Evolutionary conservation across 1,284 basidiomycete species (phyloP), one percentile per base, ranked within the genome.

Genomic region (Ceratobasidium sp.): DNA sequence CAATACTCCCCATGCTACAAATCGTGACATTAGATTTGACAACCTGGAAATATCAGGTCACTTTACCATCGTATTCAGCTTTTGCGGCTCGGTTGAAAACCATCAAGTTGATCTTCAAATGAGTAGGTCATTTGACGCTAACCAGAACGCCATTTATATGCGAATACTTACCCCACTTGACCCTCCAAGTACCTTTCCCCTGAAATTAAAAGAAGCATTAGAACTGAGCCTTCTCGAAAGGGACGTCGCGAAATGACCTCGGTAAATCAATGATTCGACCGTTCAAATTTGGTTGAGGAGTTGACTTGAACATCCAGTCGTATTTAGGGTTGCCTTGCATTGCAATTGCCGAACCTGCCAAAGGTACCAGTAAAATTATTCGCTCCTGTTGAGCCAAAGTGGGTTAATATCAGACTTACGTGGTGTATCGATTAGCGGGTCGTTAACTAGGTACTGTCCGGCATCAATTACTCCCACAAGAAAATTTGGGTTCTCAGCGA

Each of bases 271-370:
- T 42, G 15, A 44, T 52, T 46, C 73, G 73, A 38, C 44, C 44
- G n/a, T 75, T 75, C 50, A 66, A 33, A 52, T 56, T n/a, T 15
- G 62, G 56, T 50, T 81, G 80, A 23, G 78, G 76, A 6, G 56
- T 62, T 15, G 81, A 79, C 40, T 67, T 44, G 59, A 78, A 80
- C 44, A 78, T 40, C 80, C 80, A 82, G 71, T 81, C 80, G 57
- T 81, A 82, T n/a, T 65, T 73, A 7, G 80, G 73, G 54, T 81
- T 76, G 12, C 80, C 78, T 9, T 78, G 64, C 5, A 79, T 56
- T n/a, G 33, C 48, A 57, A 23, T 23, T 5, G 61, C 50, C n/a
- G 52, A 75, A 10, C 50, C 73, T 75, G 59, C n/a, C 23, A 1
- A 28, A 13, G 0, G 1, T 9, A 7, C 17, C 12, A 7, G 17